phyloP scores from a whole-genome alignment of 768 basidiomycete species.

The Mycena chlorophos region DNA sequence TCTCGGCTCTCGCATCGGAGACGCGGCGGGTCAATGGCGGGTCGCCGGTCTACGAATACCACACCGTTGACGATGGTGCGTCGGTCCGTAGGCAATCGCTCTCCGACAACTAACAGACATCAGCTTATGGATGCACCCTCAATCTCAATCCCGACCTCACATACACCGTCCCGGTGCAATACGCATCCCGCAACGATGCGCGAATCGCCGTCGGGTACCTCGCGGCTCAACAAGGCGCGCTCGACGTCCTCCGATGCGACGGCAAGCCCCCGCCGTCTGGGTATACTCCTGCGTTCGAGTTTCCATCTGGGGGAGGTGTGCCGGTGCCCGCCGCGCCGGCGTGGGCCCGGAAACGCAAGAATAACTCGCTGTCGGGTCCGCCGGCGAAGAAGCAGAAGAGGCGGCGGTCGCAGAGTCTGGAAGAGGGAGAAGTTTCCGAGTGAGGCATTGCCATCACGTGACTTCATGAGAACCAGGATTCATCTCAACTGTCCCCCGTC shows the following conservation, averaged over 20 bases:
- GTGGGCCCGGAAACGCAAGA: background rate
- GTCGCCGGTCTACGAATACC: slow-evolving; percentile 41
- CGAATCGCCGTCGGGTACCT: slow-evolving; percentile 53
- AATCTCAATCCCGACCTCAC: slow-evolving; percentile 41
- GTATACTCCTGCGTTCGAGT: slow-evolving; percentile 42
- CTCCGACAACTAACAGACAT: background rate
- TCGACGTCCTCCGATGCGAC: slow-evolving; percentile 61
- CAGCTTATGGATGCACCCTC: slow-evolving; percentile 60
- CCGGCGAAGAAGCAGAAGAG: slow-evolving; percentile 12
- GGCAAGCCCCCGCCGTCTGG: slow-evolving; percentile 44
- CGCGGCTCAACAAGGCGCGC: slow-evolving; percentile 55
- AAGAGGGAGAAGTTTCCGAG: background rate
- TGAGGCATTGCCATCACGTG: no score
- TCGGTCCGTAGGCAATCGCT: background rate
- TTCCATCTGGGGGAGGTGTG: slow-evolving; percentile 26
- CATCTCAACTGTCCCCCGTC: no score
- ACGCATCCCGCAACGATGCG: slow-evolving; percentile 61
- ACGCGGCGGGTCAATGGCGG: slow-evolving; percentile 43
- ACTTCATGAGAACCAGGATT: no score
- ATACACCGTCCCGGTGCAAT: slow-evolving; percentile 50
- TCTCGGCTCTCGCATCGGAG: slow-evolving; percentile 47
- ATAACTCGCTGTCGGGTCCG: background rate
- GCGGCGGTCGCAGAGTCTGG: background rate
- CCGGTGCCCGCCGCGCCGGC: slow-evolving; percentile 19
- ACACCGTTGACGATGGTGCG: slow-evolving; percentile 54